A percentile compares a stretch with the other conserved stretches of the same genome.
phyloP scores from a whole-genome alignment of 257 asterid genomes.

The Catharanthus roseus region DNA sequence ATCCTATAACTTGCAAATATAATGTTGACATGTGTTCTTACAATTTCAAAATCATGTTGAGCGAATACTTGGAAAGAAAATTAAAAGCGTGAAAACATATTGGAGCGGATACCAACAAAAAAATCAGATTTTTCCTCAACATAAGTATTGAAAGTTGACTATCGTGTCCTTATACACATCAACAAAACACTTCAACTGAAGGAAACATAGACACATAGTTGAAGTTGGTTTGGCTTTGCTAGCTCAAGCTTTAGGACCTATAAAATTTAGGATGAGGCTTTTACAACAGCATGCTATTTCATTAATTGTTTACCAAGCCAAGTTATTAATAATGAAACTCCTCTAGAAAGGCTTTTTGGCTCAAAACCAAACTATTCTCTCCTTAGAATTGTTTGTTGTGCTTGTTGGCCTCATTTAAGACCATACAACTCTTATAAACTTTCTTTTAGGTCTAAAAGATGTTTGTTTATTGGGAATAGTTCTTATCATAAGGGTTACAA shows the following conservation, averaged over 20 bases:
- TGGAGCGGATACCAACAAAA: too few species aligned
- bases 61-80: not conserved
- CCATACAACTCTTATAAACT: not conserved
- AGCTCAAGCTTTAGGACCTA: too few species aligned
- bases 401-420: not conserved
- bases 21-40: not conserved
- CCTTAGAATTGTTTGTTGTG: conserved; percentile 1
- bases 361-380: not conserved
- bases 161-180: not conserved
- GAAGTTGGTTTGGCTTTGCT: not conserved
- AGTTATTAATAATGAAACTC: not conserved
- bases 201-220: not conserved
- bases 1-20: too few species aligned
- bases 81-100: too few species aligned
- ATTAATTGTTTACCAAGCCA: not conserved
- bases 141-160: not conserved
- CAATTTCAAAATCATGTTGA: not conserved
- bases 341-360: not conserved
- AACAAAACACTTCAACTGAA: not conserved
- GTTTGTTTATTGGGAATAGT: not conserved
- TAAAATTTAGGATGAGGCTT: not conserved
- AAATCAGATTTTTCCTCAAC: not conserved
- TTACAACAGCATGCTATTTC: not conserved
- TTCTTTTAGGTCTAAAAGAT: not conserved
- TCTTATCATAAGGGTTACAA: not conserved